Evolutionary conservation across 371 early-diverging fungal species (phyloP).

Genomic region (Lichtheimia ornata): DNA sequence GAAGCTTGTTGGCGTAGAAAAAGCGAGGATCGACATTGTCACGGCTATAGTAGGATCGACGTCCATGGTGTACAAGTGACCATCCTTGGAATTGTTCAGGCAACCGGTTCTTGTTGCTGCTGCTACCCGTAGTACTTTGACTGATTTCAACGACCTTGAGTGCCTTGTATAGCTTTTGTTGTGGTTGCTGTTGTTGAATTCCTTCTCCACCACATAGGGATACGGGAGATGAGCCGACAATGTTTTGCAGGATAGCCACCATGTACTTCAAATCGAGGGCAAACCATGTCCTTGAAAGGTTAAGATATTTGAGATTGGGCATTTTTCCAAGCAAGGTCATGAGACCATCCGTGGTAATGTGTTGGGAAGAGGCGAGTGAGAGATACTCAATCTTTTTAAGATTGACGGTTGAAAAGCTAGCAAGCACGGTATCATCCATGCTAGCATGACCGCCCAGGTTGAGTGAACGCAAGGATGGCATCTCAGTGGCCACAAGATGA

Average conservation of each 20-base stretch:
- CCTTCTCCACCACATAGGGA: no score
- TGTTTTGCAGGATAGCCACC: not conserved
- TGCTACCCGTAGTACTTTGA: not conserved
- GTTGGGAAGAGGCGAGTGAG: slow-evolving; percentile 5
- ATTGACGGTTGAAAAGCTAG: not conserved
- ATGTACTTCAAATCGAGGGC: slow-evolving; percentile 5
- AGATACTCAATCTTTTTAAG: slow-evolving; percentile 3
- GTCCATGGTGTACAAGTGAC: slow-evolving; percentile 10
- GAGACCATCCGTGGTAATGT: slow-evolving; percentile 8
- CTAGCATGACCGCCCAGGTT: slow-evolving; percentile 35
- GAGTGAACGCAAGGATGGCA: slow-evolving; percentile 14
- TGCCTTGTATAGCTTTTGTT: not conserved
- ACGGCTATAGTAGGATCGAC: slow-evolving; percentile 25
- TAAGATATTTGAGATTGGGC: slow-evolving; percentile 13
- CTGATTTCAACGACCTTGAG: slow-evolving; percentile 28
- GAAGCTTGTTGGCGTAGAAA: slow-evolving; percentile 33
- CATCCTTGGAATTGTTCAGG: slow-evolving; percentile 13
- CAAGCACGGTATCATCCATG: slow-evolving; percentile 20
- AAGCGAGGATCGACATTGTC: slow-evolving; percentile 23
- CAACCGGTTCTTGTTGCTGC: slow-evolving; percentile 3
- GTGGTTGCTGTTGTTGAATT: not conserved
- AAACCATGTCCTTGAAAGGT: slow-evolving; percentile 10
- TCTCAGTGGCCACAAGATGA: slow-evolving; percentile 1
- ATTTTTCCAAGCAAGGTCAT: slow-evolving; percentile 3
- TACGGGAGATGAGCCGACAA: not conserved